A percentile compares a stretch with the other conserved stretches of the same genome.
These are phyloP conservation scores for Aureobasidium sp. DNA, from an alignment of 2,329 filamentous ascomycete species.

Conservation along the genomic window DNA sequence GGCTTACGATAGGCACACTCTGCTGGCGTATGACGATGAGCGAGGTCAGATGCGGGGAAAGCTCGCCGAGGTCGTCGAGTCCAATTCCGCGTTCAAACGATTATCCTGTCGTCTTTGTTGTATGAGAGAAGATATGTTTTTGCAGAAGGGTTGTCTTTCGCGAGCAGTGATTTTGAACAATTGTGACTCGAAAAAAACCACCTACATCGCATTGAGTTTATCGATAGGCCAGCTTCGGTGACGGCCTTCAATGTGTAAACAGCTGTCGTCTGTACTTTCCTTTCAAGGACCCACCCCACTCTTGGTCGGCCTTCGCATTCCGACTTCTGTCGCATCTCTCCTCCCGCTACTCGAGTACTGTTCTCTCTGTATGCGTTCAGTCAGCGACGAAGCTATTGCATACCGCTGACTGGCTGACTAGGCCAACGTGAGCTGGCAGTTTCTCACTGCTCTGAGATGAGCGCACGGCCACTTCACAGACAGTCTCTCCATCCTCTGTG, in stretches of 20 bases:
- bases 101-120: background rate
- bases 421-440: too few species aligned
- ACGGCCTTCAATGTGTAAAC: constrained; percentile 3
- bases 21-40: background rate
- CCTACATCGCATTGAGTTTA: background rate
- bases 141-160: background rate
- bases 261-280: constrained; percentile 5
- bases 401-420: too few species aligned
- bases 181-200: background rate
- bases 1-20: background rate
- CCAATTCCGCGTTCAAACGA: background rate
- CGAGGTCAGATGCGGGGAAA: constrained; percentile 5
- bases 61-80: constrained; percentile 2
- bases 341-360: too few species aligned
- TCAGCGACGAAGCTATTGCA: too few species aligned
- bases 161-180: background rate
- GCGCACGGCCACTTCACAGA: too few species aligned
- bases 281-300: background rate
- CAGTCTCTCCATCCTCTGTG: too few species aligned
- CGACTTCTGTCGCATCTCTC: background rate
- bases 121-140: background rate
- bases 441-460: too few species aligned
- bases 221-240: constrained; percentile 9
- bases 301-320: background rate
- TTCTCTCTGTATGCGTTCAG: too few species aligned